Percentiles rank a stretch among this genome's conserved stretches.
phyloP scores from a whole-genome alignment of 169 alveolate species.

The Cryptosporidium meleagridis region DNA sequence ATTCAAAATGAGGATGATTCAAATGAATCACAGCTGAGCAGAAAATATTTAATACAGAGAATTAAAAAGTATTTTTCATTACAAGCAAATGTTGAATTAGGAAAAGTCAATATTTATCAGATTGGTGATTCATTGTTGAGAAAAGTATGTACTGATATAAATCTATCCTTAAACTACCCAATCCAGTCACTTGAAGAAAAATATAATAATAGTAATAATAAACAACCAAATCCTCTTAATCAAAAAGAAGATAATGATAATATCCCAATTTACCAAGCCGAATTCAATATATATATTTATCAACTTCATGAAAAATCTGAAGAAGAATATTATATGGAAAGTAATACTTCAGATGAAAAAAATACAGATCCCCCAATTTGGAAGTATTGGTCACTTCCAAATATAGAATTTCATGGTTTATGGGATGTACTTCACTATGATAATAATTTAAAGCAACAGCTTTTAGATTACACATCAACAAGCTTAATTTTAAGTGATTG shows the following conservation, averaged over 20 bases:
- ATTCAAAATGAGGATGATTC: neutral
- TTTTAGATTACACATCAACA: constrained; percentile 81
- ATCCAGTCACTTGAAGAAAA: constrained; percentile 20
- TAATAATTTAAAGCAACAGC: constrained; percentile 78
- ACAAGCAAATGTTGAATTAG: constrained; percentile 62
- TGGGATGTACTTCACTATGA: constrained; percentile 86
- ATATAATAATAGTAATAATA: neutral
- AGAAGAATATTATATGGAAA: constrained; percentile 45
- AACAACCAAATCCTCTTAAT: neutral
- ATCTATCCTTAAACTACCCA: constrained; percentile 57
- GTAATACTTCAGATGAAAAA: constrained; percentile 10
- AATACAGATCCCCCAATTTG: constrained; percentile 75
- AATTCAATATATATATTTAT: constrained; percentile 26
- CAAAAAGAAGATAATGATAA: neutral
- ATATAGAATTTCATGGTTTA: constrained; percentile 80
- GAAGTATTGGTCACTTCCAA: constrained; percentile 82
- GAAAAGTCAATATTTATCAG: constrained; percentile 19
- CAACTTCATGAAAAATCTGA: constrained; percentile 36
- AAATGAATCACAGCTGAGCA: constrained; percentile 6
- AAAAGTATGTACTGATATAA: constrained; percentile 46
- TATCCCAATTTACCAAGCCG: constrained; percentile 63
- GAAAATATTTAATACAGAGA: neutral
- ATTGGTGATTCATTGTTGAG: constrained; percentile 72
- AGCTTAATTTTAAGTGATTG: constrained; percentile 81
- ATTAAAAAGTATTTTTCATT: constrained; percentile 48